Evolutionary conservation across 805 yeast genomes (phyloP).

Genomic region (Barnettozyma californica): DNA sequence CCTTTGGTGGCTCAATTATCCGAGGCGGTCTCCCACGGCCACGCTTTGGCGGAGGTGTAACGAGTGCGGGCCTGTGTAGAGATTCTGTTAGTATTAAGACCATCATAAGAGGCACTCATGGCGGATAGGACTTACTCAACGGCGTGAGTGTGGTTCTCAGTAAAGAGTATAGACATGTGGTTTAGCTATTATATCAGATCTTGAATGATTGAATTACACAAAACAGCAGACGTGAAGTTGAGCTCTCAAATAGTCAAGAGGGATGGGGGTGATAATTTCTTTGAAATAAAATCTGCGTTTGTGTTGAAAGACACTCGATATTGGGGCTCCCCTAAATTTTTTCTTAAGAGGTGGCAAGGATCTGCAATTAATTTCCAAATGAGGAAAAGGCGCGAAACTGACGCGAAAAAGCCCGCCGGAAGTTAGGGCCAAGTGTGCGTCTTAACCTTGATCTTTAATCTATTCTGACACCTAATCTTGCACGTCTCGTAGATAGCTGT

Average conservation of each 20-base stretch:
- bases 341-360: not conserved
- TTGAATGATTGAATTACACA: not conserved
- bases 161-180: not conserved
- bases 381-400: not conserved
- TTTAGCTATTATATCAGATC: too few species aligned
- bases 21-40: slow-evolving; percentile 28
- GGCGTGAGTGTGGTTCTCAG: not conserved
- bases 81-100: not conserved
- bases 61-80: not conserved
- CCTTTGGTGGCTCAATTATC: slow-evolving; percentile 5
- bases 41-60: slow-evolving; percentile 23
- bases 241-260: not conserved
- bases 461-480: too few species aligned
- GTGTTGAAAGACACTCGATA: not conserved
- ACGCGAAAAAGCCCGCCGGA: not conserved
- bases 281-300: not conserved
- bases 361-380: not conserved
- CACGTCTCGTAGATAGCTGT: too few species aligned
- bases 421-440: too few species aligned
- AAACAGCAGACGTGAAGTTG: not conserved
- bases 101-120: not conserved
- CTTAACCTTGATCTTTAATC: too few species aligned
- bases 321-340: not conserved
- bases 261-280: not conserved
- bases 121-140: not conserved